phyloP scores from a whole-genome alignment of 2,329 filamentous ascomycete genomes.

The Fusarium buharicum region DNA sequence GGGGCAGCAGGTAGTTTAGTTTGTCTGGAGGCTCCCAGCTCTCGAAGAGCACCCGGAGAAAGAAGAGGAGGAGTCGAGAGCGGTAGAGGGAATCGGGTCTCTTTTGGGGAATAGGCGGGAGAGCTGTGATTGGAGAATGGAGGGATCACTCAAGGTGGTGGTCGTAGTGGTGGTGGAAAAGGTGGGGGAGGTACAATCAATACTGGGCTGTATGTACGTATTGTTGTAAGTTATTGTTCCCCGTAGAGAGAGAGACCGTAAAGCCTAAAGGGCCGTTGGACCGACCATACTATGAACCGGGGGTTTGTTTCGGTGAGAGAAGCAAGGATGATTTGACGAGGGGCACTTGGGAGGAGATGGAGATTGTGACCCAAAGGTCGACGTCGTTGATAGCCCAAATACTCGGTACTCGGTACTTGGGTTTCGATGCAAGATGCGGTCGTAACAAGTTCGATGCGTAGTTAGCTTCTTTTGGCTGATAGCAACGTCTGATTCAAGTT shows the following conservation, averaged over 20 bases:
- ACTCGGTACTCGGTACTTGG: not conserved
- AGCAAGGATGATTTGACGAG: constrained; percentile 45
- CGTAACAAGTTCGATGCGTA: too few relatives aligned
- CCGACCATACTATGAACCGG: constrained; percentile 12
- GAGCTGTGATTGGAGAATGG: constrained; percentile 46
- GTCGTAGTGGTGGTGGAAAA: constrained; percentile 19
- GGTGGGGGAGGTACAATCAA: constrained; percentile 28
- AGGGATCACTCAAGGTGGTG: constrained; percentile 25
- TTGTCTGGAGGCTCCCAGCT: constrained; percentile 38
- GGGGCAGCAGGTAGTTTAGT: constrained; percentile 21
- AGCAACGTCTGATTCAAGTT: too few relatives aligned
- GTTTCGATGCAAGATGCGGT: not conserved
- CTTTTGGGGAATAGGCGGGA: constrained; percentile 41
- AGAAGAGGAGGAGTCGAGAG: constrained; percentile 26
- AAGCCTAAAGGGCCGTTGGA: constrained; percentile 27
- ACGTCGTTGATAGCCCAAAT: not conserved
- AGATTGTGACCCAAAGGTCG: constrained; percentile 26
- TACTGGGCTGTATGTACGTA: constrained; percentile 16
- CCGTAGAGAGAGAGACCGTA: not conserved
- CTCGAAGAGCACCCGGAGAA: constrained; percentile 26
- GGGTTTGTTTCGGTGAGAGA: constrained; percentile 44
- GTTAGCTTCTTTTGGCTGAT: too few relatives aligned
- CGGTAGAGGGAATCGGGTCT: constrained; percentile 26
- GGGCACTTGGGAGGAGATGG: constrained; percentile 11
- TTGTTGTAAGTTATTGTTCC: not conserved